Conservation (phyloP, 257 asterid species). For the Prunella vulgaris region DNA sequence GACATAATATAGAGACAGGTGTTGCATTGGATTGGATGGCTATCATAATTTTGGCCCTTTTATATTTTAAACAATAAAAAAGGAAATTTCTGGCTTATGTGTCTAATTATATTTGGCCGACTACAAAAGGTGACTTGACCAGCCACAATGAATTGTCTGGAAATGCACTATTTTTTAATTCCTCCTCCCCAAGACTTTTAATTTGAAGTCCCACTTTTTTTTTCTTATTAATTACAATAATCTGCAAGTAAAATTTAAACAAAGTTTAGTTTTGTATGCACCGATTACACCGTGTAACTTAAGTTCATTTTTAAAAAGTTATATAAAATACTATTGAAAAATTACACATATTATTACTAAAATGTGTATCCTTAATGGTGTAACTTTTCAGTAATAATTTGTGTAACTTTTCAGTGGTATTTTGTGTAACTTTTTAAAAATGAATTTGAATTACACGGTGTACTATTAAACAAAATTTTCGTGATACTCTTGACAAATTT, state of each 20-base stretch:
- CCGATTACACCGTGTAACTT: no score
- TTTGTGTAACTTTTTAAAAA: no score
- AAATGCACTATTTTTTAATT: not conserved
- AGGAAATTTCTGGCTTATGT: slow-evolving; percentile 1
- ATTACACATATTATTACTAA: no score
- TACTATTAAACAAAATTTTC: no score
- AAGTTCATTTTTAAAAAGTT: no score
- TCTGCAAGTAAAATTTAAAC: not conserved
- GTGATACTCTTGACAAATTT: no score
- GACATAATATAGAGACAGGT: slow-evolving; percentile 33
- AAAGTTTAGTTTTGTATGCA: no score
- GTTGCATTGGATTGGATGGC: slow-evolving; percentile 32
- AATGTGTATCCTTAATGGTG: no score
- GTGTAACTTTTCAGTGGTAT: no score
- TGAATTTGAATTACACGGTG: no score
- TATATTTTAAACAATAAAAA: not conserved
- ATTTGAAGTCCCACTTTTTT: not conserved
- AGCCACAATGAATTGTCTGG: slow-evolving; percentile 20
- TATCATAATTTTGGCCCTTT: slow-evolving; percentile 13
- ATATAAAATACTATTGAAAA: no score
- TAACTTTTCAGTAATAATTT: no score
- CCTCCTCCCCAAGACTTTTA: not conserved
- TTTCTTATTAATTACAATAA: not conserved
- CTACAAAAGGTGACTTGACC: slow-evolving; percentile 21
- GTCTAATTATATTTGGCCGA: slow-evolving; percentile 19